Evolutionary conservation across 2,329 filamentous ascomycete genomes (phyloP).

Genomic region (Apiospora pterosperma): DNA sequence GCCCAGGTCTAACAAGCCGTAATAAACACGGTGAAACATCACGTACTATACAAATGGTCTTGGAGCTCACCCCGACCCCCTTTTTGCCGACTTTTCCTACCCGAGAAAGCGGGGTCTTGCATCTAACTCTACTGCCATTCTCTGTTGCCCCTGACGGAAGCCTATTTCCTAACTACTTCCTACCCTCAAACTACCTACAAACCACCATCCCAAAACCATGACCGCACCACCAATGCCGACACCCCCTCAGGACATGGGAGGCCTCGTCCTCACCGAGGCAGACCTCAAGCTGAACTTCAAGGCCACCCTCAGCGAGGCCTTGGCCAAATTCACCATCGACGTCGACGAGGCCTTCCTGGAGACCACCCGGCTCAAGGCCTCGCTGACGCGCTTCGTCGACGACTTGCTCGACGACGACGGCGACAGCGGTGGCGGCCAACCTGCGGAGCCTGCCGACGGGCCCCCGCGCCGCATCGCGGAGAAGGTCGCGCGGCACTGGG

Average conservation of each 20-base stretch:
- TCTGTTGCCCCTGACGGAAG: background rate
- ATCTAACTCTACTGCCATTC: background rate
- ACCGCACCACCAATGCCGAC: background rate
- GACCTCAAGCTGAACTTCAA: slow-evolving; percentile 6
- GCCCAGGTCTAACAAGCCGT: background rate
- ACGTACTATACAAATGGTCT: background rate
- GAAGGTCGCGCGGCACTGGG: slow-evolving; percentile 4
- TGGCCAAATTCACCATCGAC: slow-evolving; percentile 1
- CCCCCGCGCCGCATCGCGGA: slow-evolving; percentile 4
- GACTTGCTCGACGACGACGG: background rate
- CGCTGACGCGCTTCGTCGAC: slow-evolving; percentile 1
- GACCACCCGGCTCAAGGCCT: slow-evolving; percentile 1
- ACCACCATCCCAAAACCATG: background rate
- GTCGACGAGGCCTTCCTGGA: slow-evolving; percentile 5
- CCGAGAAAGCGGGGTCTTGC: background rate
- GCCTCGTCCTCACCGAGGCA: background rate
- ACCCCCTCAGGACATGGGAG: background rate
- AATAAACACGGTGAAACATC: no score
- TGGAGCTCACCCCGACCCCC: background rate
- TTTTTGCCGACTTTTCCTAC: background rate
- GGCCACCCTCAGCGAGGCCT: slow-evolving; percentile 5
- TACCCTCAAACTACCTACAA: background rate
- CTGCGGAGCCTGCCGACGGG: slow-evolving; percentile 1
- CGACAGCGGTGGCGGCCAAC: no score
- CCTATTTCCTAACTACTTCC: background rate